These are phyloP conservation scores for Austroboletus novae-zelandiae DNA, from an alignment of 1,284 basidiomycete species.

Conservation along the genomic window DNA sequence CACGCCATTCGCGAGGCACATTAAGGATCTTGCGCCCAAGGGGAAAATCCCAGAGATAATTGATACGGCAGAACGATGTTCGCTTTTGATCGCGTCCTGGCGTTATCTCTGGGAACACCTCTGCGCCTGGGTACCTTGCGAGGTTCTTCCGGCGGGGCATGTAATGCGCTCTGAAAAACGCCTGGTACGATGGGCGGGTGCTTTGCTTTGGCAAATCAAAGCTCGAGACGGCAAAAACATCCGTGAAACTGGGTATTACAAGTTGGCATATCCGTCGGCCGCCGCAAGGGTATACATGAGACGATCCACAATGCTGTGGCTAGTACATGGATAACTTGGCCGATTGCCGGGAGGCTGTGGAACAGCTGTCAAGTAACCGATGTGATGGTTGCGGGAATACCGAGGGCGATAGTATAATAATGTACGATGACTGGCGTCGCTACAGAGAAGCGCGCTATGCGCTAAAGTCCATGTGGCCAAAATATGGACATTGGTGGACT, in stretches of 20 bases:
- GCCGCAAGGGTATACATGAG: too few relatives aligned
- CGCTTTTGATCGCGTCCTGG: background rate
- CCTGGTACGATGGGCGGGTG: too few relatives aligned
- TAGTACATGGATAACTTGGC: too few relatives aligned
- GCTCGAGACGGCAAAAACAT: too few relatives aligned
- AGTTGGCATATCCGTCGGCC: too few relatives aligned
- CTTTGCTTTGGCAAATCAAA: too few relatives aligned
- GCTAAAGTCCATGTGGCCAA: background rate
- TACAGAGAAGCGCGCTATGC: background rate
- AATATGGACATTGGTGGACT: background rate
- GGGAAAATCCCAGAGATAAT: background rate
- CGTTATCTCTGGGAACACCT: background rate
- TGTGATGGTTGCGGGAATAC: background rate
- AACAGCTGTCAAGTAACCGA: background rate
- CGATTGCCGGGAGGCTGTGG: background rate
- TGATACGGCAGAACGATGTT: background rate
- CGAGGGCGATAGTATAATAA: background rate
- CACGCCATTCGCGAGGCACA: background rate
- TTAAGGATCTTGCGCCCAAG: background rate
- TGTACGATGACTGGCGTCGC: background rate
- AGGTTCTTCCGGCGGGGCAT: background rate
- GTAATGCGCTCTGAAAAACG: too few relatives aligned
- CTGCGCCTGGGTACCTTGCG: background rate
- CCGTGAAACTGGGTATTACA: too few relatives aligned
- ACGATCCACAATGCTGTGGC: too few relatives aligned